Percentiles rank a stretch among this genome's conserved stretches.
These are phyloP conservation scores for Kandelia obovata DNA, from an alignment of 345 rosid genomes.

Conservation along the genomic window DNA sequence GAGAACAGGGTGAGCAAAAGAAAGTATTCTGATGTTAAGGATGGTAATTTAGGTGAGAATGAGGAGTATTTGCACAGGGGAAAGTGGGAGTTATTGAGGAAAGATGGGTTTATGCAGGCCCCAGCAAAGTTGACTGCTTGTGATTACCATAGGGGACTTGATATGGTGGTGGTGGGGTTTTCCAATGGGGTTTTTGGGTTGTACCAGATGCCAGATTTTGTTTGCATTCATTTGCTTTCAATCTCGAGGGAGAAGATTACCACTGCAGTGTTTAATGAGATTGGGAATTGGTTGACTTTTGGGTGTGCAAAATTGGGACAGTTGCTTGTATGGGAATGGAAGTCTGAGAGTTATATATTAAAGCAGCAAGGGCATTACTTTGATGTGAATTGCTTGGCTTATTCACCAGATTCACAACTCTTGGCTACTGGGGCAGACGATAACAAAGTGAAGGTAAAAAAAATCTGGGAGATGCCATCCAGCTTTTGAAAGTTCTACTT, in stretches of 20 bases:
- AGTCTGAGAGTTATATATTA: slow-evolving; percentile 84
- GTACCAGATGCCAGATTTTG: slow-evolving; percentile 94
- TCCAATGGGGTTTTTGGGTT: slow-evolving; percentile 86
- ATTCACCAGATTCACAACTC: slow-evolving; percentile 89
- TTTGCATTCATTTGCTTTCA: slow-evolving; percentile 77
- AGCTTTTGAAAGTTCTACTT: neutral
- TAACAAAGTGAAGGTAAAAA: slow-evolving; percentile 88
- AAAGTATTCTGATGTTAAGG: slow-evolving; percentile 54
- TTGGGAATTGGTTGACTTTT: slow-evolving; percentile 92
- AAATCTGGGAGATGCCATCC: neutral
- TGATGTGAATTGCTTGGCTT: slow-evolving; percentile 82
- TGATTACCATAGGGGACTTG: slow-evolving; percentile 77
- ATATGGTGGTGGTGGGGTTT: slow-evolving; percentile 86
- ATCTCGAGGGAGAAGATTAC: slow-evolving; percentile 89
- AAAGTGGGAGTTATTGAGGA: slow-evolving; percentile 72
- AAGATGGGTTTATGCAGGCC: slow-evolving; percentile 74
- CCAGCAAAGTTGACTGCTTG: slow-evolving; percentile 68
- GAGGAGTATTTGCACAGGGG: slow-evolving; percentile 56
- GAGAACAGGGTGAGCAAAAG: slow-evolving; percentile 43
- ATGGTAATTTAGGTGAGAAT: slow-evolving; percentile 24
- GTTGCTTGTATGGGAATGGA: slow-evolving; percentile 97
- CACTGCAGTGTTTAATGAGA: slow-evolving; percentile 71
- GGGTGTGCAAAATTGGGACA: slow-evolving; percentile 96
- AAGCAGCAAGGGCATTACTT: slow-evolving; percentile 99
- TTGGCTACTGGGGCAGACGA: slow-evolving; percentile 98